Base-by-base conservation (phyloP, 257 asterid genomes). In the Ocimum tenuiflorum region DNA sequence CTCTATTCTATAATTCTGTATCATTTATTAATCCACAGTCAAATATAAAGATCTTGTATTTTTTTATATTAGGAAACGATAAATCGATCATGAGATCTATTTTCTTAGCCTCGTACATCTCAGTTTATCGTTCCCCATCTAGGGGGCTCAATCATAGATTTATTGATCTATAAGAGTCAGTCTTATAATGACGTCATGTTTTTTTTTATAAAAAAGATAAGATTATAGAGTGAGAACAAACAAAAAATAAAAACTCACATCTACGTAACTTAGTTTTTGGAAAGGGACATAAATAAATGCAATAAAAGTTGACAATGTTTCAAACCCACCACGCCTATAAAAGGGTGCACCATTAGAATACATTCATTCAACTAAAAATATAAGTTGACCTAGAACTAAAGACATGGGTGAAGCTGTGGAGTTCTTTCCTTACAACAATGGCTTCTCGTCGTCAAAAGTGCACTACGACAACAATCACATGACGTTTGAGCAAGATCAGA, bases 351-450 rank as follows among this genome's bases (percentile, higher is more conserved):
- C 68, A 56, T 60, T 49, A 24, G 48, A 33, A 13, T 64, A 46
- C 36, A 56, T 22, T 64, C 79, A 68, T 24, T 54, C 60, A 54
- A 53, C 48, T 52, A 61, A 51, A 43, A 45, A 60, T 19, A 17
- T 19, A 10, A 7, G 0, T 47, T 9, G 15, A 8, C 8, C 1
- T 1, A 48, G 11, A 20, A 38, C 2, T 8, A 2, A 14, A 8
- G 51, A 8, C 24, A 89, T 88, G 89, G 88, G 91, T 56, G 98
- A 89, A 78, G 88, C 90, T 4, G 77, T 84, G 20, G 82, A 77
- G 24, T 85, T 78, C 45, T 75, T 81, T 17, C 61, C 81, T 76
- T 81, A 77, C 81, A 78, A 71, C 82, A 78, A 75, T 78, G 79
- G 84, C 23, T 81, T 76, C 86, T 43, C 91, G 14, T 23, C 58